A percentile compares a stretch with the other conserved stretches of the same genome.
Evolutionary conservation across 1,139 yeast species (phyloP).

Genomic region (Taiozyma onychis): DNA sequence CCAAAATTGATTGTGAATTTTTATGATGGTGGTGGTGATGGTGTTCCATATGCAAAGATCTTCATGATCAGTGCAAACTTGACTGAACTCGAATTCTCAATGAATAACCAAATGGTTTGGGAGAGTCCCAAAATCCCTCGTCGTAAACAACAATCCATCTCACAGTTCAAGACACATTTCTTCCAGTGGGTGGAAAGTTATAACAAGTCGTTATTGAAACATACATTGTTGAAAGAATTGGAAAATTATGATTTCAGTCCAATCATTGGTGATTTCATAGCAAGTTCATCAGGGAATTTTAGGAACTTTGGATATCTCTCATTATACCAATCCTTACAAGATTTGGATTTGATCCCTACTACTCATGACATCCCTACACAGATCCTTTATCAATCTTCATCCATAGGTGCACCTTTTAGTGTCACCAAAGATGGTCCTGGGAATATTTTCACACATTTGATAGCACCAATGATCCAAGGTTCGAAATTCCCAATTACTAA

Average conservation of each 20-base stretch:
- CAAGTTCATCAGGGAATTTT: slow-evolving; percentile 46
- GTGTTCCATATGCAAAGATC: slow-evolving; percentile 36
- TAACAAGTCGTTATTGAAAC: slow-evolving; percentile 25
- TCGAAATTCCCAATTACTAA: slow-evolving; percentile 24
- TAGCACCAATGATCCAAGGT: slow-evolving; percentile 41
- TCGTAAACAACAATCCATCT: neutral
- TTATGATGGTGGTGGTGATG: slow-evolving; percentile 38
- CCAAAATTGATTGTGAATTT: slow-evolving; percentile 55
- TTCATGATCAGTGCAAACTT: slow-evolving; percentile 59
- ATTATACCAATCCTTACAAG: slow-evolving; percentile 36
- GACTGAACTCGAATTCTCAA: slow-evolving; percentile 46
- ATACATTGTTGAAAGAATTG: slow-evolving; percentile 28
- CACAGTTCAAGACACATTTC: slow-evolving; percentile 37
- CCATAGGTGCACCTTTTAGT: slow-evolving; percentile 52
- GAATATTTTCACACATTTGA: slow-evolving; percentile 50
- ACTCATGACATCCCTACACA: slow-evolving; percentile 24
- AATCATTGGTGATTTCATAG: slow-evolving; percentile 49
- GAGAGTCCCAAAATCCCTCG: slow-evolving; percentile 40
- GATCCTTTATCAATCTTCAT: slow-evolving; percentile 50
- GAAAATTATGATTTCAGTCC: slow-evolving; percentile 37
- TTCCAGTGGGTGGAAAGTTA: slow-evolving; percentile 40
- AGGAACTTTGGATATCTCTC: slow-evolving; percentile 45
- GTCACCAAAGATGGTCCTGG: slow-evolving; percentile 25
- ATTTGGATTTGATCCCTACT: slow-evolving; percentile 30
- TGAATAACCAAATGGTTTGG: slow-evolving; percentile 65